Conservation (phyloP, 177 flowering plant genomes). For the Tripterygium wilfordii region DNA sequence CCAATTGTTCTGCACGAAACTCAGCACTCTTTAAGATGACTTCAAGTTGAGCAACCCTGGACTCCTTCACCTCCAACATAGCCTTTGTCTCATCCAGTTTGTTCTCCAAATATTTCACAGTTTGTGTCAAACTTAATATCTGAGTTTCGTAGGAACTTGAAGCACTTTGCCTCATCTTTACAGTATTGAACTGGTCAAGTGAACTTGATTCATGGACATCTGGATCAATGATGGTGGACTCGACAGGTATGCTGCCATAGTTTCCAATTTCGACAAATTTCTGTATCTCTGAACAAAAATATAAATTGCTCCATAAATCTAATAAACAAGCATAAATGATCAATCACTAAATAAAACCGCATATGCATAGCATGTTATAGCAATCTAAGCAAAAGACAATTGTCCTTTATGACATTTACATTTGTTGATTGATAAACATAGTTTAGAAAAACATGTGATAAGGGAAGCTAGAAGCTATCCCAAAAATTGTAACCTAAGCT, state of each 20-base stretch:
- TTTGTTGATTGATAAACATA: too few species aligned
- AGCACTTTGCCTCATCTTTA: conserved; percentile 20
- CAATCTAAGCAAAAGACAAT: too few species aligned
- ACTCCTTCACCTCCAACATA: conserved; percentile 33
- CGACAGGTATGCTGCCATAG: conserved; percentile 8
- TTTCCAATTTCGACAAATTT: conserved; percentile 51
- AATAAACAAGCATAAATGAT: not conserved
- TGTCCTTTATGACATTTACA: too few species aligned
- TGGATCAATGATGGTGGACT: conserved; percentile 12
- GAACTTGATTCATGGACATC: conserved; percentile 12
- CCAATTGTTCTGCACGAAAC: conserved; percentile 18
- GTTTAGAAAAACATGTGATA: too few species aligned
- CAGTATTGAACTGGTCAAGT: conserved; percentile 19
- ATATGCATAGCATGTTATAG: too few species aligned
- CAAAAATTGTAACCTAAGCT: too few species aligned
- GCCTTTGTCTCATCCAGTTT: conserved; percentile 33
- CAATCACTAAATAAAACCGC: too few species aligned
- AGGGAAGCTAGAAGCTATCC: too few species aligned
- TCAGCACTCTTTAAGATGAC: conserved; percentile 13
- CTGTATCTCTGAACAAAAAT: conserved; percentile 47
- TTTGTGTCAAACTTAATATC: conserved; percentile 25
- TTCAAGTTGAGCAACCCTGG: conserved; percentile 36
- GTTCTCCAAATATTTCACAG: conserved; percentile 27
- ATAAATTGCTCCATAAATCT: not conserved
- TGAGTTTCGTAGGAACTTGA: conserved; percentile 26